phyloP scores from a whole-genome alignment of 805 yeast genomes.

The Starmera amethionina region DNA sequence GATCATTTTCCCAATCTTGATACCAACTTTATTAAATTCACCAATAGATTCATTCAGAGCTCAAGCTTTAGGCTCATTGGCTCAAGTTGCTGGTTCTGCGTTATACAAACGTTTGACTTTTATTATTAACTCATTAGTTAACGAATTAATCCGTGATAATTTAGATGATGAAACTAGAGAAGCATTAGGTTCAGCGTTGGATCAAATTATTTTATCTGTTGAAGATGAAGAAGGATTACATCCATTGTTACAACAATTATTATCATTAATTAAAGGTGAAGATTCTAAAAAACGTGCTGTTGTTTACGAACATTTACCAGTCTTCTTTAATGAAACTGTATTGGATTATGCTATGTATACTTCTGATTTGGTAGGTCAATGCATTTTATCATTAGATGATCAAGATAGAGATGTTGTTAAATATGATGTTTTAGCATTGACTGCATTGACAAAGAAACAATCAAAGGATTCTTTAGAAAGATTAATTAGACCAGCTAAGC shows the following conservation, averaged over 20 bases:
- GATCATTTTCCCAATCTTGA: slow-evolving; percentile 84
- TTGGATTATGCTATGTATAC: slow-evolving; percentile 67
- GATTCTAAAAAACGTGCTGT: slow-evolving; percentile 54
- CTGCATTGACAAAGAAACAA: slow-evolving; percentile 58
- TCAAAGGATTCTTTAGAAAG: slow-evolving; percentile 69
- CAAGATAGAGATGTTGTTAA: slow-evolving; percentile 49
- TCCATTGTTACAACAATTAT: slow-evolving; percentile 72
- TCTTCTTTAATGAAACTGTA: slow-evolving; percentile 54
- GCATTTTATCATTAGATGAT: slow-evolving; percentile 68
- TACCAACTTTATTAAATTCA: slow-evolving; percentile 73
- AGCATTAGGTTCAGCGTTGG: slow-evolving; percentile 48
- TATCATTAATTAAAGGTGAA: slow-evolving; percentile 70
- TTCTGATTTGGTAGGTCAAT: slow-evolving; percentile 63
- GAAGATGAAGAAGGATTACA: slow-evolving; percentile 73
- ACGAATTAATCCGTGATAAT: slow-evolving; percentile 35
- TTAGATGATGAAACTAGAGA: slow-evolving; percentile 26
- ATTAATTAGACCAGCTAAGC: slow-evolving; percentile 72
- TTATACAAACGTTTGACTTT: slow-evolving; percentile 61
- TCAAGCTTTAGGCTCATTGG: slow-evolving; percentile 76
- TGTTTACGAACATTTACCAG: slow-evolving; percentile 56
- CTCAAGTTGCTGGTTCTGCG: slow-evolving; percentile 83
- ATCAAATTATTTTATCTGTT: slow-evolving; percentile 61
- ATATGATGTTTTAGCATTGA: slow-evolving; percentile 55
- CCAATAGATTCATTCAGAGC: slow-evolving; percentile 84
- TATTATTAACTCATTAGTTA: slow-evolving; percentile 67